Evolutionary conservation across 2,329 filamentous ascomycete species (phyloP), one percentile per base, ranked within the genome.

Genomic region (Fonsecaea erecta): DNA sequence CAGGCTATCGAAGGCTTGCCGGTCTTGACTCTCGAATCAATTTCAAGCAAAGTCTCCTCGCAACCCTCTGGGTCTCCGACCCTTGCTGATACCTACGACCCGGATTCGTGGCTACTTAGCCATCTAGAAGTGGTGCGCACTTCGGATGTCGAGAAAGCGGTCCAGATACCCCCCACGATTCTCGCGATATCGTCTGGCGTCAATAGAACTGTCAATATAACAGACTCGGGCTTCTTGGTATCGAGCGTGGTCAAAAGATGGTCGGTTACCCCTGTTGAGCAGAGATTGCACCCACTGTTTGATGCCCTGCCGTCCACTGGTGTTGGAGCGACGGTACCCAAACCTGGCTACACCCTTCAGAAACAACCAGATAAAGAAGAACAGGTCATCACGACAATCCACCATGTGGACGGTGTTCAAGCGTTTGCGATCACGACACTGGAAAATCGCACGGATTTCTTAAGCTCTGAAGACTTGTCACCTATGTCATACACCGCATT

Each of bases 161-260:
- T 71, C 83, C 84, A 78, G 68, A 80, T 75, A 60, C 80, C 85
- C 37, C 86, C 88, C 0, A 85, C 89, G 40, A 82, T 97, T 21
- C 75, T 97, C 35, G 88, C 90, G 0, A 84, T 93, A 32, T 92
- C 92, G 66, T 90, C 90, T 9, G 85, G 84, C 72, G 77, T 84
- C 59, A 84, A 83, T 61, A 77, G 78, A 68, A 79, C 81, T 62
- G 82, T 80, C 69, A 78, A 78, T 59, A 78, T 78, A 60, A 83
- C 83, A 32, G 83, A 88, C 32, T 88, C 85, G 60, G 83, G 84
- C 48, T 86, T 88, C 69, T 86, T 88, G 34, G 81, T 86, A 0
- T 87, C 90, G 71, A 96, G 89, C 70, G 85, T 93, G 46, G 83
- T 98, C 67, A 88, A 92, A 68, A 86, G 90, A 67, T 98, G 94